Evolutionary conservation across 441 rosid genomes (phyloP).

Genomic region (Erodium moschatum): DNA sequence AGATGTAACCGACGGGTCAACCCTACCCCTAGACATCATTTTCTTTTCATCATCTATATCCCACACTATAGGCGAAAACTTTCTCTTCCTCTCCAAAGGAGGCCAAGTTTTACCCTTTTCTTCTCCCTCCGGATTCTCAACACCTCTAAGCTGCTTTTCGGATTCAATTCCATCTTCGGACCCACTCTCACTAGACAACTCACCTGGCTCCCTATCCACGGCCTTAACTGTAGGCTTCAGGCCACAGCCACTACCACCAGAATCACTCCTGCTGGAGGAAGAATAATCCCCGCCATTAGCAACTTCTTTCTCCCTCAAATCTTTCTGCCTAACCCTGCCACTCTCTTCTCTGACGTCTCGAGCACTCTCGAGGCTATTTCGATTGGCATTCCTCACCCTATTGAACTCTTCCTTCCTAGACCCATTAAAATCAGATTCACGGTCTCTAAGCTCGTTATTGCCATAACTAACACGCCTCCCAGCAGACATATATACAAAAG

Average conservation of each 20-base stretch:
- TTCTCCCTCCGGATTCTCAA: constrained; percentile 35
- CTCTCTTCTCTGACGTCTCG: constrained; percentile 30
- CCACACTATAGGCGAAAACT: constrained; percentile 65
- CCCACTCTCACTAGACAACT: constrained; percentile 95
- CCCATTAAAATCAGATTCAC: constrained; percentile 45
- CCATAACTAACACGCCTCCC: constrained; percentile 70
- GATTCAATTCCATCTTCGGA: constrained; percentile 74
- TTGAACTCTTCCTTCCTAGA: constrained; percentile 42
- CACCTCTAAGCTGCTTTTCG: constrained; percentile 32
- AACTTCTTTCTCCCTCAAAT: constrained; percentile 52
- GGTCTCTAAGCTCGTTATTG: constrained; percentile 52
- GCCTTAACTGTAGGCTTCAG: constrained; percentile 37
- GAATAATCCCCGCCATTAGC: constrained; percentile 37
- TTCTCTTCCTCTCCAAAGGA: background rate
- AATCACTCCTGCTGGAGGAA: constrained; percentile 53
- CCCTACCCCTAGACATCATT: constrained; percentile 33
- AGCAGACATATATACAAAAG: constrained; percentile 53
- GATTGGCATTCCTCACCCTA: constrained; percentile 32
- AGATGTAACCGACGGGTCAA: constrained; percentile 25
- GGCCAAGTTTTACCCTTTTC: constrained; percentile 28
- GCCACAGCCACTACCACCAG: constrained; percentile 41
- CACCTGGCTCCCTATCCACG: constrained; percentile 93
- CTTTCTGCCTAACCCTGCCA: constrained; percentile 50
- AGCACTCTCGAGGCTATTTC: constrained; percentile 29
- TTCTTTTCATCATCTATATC: constrained; percentile 60